A percentile compares a stretch with the other conserved stretches of the same genome.
phyloP scores from a whole-genome alignment of 192 early-diverging fungal genomes.

The Umbelopsis sp. region DNA sequence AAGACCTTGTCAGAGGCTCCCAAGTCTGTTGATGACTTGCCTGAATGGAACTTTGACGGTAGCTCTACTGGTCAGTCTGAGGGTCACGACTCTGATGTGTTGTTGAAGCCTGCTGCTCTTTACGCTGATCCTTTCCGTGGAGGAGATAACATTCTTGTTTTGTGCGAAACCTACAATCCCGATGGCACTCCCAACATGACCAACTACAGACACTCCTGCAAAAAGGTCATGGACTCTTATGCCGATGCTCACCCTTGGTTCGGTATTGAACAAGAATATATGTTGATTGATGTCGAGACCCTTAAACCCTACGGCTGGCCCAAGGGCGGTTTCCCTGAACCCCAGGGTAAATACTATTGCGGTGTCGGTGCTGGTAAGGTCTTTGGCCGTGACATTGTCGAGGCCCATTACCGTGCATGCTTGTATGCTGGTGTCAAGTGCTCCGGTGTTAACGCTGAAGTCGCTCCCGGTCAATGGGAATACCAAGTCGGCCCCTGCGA shows the following conservation, averaged over 20 bases:
- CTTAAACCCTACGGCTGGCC: conserved; percentile 56
- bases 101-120: conserved; percentile 49
- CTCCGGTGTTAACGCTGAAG: conserved; percentile 59
- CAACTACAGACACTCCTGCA: conserved; percentile 45
- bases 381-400: conserved; percentile 60
- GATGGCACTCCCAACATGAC: conserved; percentile 60
- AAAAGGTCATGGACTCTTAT: conserved; percentile 45
- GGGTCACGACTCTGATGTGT: conserved; percentile 57
- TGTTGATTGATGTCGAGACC: conserved; percentile 51
- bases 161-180: conserved; percentile 54
- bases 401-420: conserved; percentile 61
- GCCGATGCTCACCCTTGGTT: conserved; percentile 53
- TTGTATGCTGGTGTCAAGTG: conserved; percentile 59
- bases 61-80: conserved; percentile 57
- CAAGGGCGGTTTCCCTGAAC: conserved; percentile 57
- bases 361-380: conserved; percentile 55
- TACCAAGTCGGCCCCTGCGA: conserved; percentile 60
- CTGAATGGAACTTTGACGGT: conserved; percentile 62
- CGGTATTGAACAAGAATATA: conserved; percentile 63
- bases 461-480: conserved; percentile 59
- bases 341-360: conserved; percentile 61
- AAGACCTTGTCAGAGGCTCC: conserved; percentile 47
- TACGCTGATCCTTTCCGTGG: conserved; percentile 57
- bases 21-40: conserved; percentile 35
- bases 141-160: conserved; percentile 57